Conservation (phyloP, 495 filamentous ascomycete genomes). For the Talaromyces borbonicus region DNA sequence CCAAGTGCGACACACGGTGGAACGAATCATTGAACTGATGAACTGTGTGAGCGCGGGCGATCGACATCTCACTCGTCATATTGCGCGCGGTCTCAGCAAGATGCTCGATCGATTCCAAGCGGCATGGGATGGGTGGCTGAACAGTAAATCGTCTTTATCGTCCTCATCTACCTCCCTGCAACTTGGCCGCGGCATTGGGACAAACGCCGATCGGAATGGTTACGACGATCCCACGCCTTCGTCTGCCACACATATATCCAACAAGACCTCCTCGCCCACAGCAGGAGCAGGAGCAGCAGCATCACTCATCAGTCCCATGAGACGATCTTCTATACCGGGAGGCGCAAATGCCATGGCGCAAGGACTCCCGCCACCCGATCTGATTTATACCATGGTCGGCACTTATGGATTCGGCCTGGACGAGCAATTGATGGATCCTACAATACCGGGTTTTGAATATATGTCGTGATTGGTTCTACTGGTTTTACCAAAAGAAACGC, state of each 20-base stretch:
- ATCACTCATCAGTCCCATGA: neutral
- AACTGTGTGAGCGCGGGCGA: slow-evolving; percentile 44
- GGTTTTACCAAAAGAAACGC: neutral
- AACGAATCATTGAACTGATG: slow-evolving; percentile 40
- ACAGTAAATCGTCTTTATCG: neutral
- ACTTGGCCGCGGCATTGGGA: no score
- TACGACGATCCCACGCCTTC: neutral
- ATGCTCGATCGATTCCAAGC: slow-evolving; percentile 40
- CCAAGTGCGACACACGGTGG: slow-evolving; percentile 38
- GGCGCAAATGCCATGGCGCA: slow-evolving; percentile 40
- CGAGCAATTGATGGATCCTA: slow-evolving; percentile 37
- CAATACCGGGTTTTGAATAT: slow-evolving; percentile 38
- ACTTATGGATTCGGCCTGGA: slow-evolving; percentile 40
- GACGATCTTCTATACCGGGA: slow-evolving; percentile 24
- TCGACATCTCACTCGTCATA: slow-evolving; percentile 42
- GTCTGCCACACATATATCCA: slow-evolving; percentile 1
- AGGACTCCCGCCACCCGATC: slow-evolving; percentile 36
- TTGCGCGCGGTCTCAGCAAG: slow-evolving; percentile 43
- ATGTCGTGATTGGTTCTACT: slow-evolving; percentile 22
- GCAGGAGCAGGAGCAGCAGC: neutral
- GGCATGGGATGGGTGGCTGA: slow-evolving; percentile 24
- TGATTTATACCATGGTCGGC: slow-evolving; percentile 41
- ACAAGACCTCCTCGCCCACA: neutral
- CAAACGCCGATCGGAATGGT: no score
- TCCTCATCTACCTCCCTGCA: neutral